Percentiles rank a stretch among this genome's conserved stretches.
Evolutionary conservation across 2,329 filamentous ascomycete species (phyloP).

Genomic region (Acrocalymma vagum): DNA sequence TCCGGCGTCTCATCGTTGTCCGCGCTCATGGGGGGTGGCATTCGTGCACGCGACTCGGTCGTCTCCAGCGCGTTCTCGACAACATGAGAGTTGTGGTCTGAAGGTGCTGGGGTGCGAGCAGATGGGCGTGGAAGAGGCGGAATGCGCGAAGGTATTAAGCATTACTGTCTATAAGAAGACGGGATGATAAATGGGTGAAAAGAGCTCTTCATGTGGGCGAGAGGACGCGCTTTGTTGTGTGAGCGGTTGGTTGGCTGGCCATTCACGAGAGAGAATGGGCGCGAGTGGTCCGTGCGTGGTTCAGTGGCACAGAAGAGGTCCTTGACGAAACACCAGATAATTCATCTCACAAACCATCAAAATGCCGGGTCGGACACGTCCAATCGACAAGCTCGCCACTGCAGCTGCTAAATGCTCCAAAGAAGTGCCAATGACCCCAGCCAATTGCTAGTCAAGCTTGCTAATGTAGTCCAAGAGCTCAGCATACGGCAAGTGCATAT

Average conservation of each 20-base stretch:
- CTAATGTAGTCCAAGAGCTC: constrained; percentile 67
- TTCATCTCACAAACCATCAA: constrained; percentile 6
- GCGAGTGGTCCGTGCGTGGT: constrained; percentile 25
- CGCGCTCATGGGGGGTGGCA: constrained; percentile 50
- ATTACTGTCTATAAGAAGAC: constrained; percentile 33
- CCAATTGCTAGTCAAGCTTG: neutral
- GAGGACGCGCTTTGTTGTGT: constrained; percentile 41
- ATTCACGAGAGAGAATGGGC: constrained; percentile 15
- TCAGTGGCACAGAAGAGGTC: neutral
- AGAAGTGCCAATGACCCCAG: constrained; percentile 55
- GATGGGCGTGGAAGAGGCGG: constrained; percentile 7
- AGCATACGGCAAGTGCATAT: constrained; percentile 89
- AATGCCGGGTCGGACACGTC: constrained; percentile 59
- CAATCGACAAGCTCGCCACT: constrained; percentile 74
- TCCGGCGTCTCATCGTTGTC: constrained; percentile 48
- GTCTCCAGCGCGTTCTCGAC: constrained; percentile 49
- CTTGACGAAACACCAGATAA: neutral
- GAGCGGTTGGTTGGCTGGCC: constrained; percentile 26
- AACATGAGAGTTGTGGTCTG: constrained; percentile 44
- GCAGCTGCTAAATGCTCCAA: constrained; percentile 71
- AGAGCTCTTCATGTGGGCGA: constrained; percentile 7
- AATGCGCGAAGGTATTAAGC: constrained; percentile 24
- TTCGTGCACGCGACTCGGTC: constrained; percentile 49
- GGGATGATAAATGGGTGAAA: constrained; percentile 20
- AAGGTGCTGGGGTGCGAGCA: constrained; percentile 4